Conservation (phyloP, 768 basidiomycete genomes). For the Clitopilus hobsonii region DNA sequence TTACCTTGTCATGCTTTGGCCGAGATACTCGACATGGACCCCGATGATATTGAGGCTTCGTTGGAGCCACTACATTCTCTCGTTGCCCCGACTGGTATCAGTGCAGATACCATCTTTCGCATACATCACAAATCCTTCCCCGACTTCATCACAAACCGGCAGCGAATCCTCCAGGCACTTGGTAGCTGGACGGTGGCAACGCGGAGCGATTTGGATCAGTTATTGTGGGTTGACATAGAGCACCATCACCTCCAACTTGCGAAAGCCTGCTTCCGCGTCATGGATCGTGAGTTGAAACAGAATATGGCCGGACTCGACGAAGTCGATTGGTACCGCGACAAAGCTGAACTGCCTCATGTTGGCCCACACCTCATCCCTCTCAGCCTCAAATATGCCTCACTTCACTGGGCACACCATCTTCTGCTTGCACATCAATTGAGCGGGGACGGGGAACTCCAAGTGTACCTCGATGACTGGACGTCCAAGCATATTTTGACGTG, state of each 20-base stretch:
- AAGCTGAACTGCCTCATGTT: background rate
- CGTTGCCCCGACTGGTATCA: background rate
- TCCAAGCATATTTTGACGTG: background rate
- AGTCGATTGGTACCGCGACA: background rate
- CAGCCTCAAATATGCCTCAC: background rate
- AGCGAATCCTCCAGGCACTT: background rate
- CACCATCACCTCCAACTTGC: background rate
- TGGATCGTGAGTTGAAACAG: background rate
- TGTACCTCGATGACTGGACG: background rate
- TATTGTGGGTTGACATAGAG: background rate
- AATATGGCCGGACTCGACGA: background rate
- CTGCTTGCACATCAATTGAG: background rate
- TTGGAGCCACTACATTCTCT: background rate
- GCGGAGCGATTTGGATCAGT: background rate
- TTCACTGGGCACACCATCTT: background rate
- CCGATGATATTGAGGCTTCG: background rate
- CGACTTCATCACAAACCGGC: background rate
- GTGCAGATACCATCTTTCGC: background rate
- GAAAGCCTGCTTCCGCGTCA: background rate
- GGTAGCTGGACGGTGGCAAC: background rate
- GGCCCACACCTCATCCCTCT: background rate
- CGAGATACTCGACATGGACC: background rate
- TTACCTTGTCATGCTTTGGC: background rate
- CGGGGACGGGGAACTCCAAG: background rate
- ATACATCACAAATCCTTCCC: background rate